A percentile compares a stretch with the other conserved stretches of the same genome.
Evolutionary conservation across 352 stramenopile genomes (phyloP).

Genomic region (Globisporangium ultimum): DNA sequence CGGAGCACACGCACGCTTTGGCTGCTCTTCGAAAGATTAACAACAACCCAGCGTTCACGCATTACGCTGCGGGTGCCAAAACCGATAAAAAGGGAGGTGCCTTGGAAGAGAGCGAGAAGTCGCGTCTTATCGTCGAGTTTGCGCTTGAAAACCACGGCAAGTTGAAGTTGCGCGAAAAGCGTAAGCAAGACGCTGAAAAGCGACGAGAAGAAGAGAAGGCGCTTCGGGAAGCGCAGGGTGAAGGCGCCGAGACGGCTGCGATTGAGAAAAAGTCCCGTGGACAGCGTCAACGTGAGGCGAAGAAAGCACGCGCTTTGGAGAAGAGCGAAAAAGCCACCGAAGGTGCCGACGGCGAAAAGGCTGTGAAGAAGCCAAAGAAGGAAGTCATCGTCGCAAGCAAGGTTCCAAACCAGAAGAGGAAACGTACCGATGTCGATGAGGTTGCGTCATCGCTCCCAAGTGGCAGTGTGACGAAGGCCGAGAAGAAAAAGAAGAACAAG

Average conservation of each 20-base stretch:
- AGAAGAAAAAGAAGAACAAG: constrained; percentile 16
- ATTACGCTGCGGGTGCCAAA: constrained; percentile 48
- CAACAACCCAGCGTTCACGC: constrained; percentile 94
- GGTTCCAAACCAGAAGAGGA: constrained; percentile 39
- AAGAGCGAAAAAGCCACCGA: constrained; percentile 17
- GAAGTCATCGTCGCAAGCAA: constrained; percentile 27
- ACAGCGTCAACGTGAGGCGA: constrained; percentile 73
- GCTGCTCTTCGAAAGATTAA: constrained; percentile 95
- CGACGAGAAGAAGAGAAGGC: constrained; percentile 62
- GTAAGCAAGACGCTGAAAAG: constrained; percentile 60
- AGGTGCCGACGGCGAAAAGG: constrained; percentile 4
- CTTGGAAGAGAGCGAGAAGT: constrained; percentile 51
- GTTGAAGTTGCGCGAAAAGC: constrained; percentile 82
- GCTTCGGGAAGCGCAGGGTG: constrained; percentile 59
- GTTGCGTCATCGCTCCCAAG: constrained; percentile 9
- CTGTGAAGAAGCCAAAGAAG: constrained; percentile 28
- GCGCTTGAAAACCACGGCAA: constrained; percentile 88
- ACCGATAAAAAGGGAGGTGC: constrained; percentile 29
- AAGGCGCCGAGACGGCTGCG: constrained; percentile 16
- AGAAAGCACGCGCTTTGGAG: constrained; percentile 41
- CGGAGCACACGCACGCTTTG: constrained; percentile 94
- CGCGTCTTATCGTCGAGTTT: constrained; percentile 88
- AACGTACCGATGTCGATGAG: constrained; percentile 25
- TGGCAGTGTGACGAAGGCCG: background rate
- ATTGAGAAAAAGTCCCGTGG: constrained; percentile 63